Conservation (phyloP, 768 basidiomycete species). For the Suillus alpinus region DNA sequence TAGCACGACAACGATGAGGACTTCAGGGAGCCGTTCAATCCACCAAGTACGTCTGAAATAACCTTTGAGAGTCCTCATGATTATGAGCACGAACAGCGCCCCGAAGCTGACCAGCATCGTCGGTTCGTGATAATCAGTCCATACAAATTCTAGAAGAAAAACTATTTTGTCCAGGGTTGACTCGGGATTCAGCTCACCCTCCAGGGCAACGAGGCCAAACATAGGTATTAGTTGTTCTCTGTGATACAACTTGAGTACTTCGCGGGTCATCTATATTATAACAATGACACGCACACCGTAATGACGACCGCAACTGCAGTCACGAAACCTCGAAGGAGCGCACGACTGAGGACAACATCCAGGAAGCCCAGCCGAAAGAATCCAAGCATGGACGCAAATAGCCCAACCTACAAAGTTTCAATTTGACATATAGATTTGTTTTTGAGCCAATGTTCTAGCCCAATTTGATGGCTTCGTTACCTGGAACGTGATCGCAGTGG, state of each 20-base stretch:
- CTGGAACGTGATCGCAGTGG: conserved; percentile 84
- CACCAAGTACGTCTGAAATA: conserved; percentile 59
- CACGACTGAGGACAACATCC: conserved; percentile 89
- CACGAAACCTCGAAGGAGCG: conserved; percentile 84
- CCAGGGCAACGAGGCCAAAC: conserved; percentile 70
- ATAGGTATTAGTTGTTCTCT: conserved; percentile 89
- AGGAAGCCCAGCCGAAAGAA: conserved; percentile 89
- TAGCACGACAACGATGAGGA: conserved; percentile 79
- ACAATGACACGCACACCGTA: conserved; percentile 54
- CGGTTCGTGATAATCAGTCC: conserved; percentile 54
- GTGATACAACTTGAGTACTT: not conserved
- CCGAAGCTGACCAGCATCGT: conserved; percentile 77
- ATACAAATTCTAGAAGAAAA: conserved; percentile 65
- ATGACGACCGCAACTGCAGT: conserved; percentile 85
- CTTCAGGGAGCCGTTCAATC: conserved; percentile 85
- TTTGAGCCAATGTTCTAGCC: not conserved
- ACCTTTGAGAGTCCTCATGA: conserved; percentile 55
- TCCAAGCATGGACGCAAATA: conserved; percentile 84
- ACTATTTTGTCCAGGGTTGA: conserved; percentile 73
- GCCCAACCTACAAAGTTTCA: conserved; percentile 55
- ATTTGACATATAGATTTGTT: not conserved
- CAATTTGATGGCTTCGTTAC: conserved; percentile 33
- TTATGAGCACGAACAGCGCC: conserved; percentile 63
- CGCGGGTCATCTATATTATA: not conserved
- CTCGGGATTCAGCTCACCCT: conserved; percentile 54